Base-by-base conservation (phyloP, 2,329 filamentous ascomycete species). In the Sporothrix euskadiensis region DNA sequence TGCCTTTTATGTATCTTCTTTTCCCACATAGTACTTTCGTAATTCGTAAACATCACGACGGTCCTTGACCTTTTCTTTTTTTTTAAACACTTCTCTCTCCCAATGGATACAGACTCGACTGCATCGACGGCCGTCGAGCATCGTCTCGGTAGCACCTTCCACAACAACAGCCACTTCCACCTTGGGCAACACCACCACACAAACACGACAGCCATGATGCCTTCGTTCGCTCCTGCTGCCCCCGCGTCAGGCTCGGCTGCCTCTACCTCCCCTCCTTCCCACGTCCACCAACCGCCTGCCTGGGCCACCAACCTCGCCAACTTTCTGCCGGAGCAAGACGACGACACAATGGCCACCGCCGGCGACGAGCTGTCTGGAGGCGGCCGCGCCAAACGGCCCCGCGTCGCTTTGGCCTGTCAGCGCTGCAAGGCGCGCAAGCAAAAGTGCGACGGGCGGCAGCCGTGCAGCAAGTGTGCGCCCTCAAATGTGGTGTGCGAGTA, bases 321-420 rank as follows among this genome's bases (percentile, higher is more conserved):
- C 12, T 12, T 70, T 7, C n/a, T 71, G 4, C 69, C 69, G 1
- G 69, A 71, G 4, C 35, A 56, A n/a, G 69, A 71, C n/a, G 35
- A 49, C 10, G 35, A 47, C 49, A 16, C 39, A 2, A 19, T 30
- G 14, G 12, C 10, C 61, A 47, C n/a, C 14, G 41, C 30, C 19
- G 39, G 39, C 59, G 26, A 52, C 47, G 65, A 54, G 5, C 32
- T 49, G 7, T 26, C 66, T 1, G 7, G 41, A 9, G 12, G 12
- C 41, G 41, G 47, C 1, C 69, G 69, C 41, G 16, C 56, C 19
- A 68, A 57, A 26, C 71, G 71, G 5, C 47, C 71, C 5, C 71
- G 71, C 41, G 61, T 72, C 3, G 71, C 71, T 12, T n/a, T 72
- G n/a, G 71, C 71, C 5, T 72, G 71, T 59, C 71, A 57, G 71